These are phyloP conservation scores for Elaeagnus macrophylla DNA, from an alignment of 306 rosid species.

Conservation along the genomic window DNA sequence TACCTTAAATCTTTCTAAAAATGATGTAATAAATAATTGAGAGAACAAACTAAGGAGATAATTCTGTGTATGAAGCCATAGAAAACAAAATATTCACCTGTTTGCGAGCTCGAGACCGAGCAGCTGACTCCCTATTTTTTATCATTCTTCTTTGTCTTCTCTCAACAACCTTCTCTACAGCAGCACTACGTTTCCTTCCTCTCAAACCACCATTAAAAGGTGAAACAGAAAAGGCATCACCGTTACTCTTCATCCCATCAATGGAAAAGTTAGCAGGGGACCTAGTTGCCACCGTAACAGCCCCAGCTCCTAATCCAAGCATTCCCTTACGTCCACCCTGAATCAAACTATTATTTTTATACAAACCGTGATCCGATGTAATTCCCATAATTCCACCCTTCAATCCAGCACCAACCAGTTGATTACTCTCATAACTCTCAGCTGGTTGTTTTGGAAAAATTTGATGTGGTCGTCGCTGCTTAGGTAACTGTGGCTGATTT, in stretches of 20 bases:
- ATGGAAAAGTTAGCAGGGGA: conserved; percentile 68
- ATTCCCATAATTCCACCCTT: conserved; percentile 73
- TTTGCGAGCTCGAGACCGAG: conserved; percentile 95
- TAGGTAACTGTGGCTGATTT: conserved; percentile 34
- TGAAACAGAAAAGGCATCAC: conserved; percentile 78
- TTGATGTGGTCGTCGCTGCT: conserved; percentile 41
- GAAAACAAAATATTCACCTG: conserved; percentile 49
- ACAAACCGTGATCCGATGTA: conserved; percentile 43
- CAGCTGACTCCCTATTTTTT: conserved; percentile 93
- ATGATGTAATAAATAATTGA: too few species aligned
- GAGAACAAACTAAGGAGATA: too few species aligned
- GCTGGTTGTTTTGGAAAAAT: conserved; percentile 66
- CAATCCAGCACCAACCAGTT: conserved; percentile 50
- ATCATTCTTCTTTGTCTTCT: conserved; percentile 99
- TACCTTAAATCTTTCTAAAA: too few species aligned
- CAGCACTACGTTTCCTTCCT: conserved; percentile 64
- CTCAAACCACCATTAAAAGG: conserved; percentile 78
- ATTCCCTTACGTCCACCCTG: conserved; percentile 65
- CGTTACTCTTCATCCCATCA: conserved; percentile 75
- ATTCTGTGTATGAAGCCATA: too few species aligned
- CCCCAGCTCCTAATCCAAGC: conserved; percentile 57
- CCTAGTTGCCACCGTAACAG: conserved; percentile 37
- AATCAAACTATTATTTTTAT: conserved; percentile 27
- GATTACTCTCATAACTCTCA: conserved; percentile 44
- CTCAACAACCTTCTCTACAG: conserved; percentile 92